Evolutionary conservation across 2,329 filamentous ascomycete genomes (phyloP), one percentile per base, ranked within the genome.

Genomic region (Fusarium napiforme): DNA sequence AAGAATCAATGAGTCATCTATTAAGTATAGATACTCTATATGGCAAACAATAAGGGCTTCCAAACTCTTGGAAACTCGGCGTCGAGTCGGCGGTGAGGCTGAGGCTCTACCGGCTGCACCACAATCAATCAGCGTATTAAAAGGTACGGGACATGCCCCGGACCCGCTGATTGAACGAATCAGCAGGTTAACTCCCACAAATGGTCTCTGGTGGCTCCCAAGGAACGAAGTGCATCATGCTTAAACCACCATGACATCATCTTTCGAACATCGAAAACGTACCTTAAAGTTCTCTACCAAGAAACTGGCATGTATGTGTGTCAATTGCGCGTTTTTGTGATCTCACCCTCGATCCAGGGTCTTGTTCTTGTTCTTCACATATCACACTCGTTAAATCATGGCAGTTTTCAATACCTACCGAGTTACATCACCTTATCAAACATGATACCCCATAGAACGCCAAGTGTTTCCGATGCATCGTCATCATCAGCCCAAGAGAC

Each of bases 241-340:
- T 67, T 60, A 1, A 53, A 53, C 53, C 40, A 67, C 46, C 21
- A 67, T 67, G 62, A 67, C 64, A 52, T 60, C 62, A 67, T 60
- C 14, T 5, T 37, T 26, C 5, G 9, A 30, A 8, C 10, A 28
- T 3, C 1, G 11, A 52, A 53, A 36, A n/a, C 12, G 16, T 18
- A 23, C 26, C 7, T n/a, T 5, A 23, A 5, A 18, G 4, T 9
- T 14, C 12, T 0, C 26, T 10, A 43, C 2, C 19, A 43, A 57
- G 34, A 10, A 46, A 10, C n/a, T n/a, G 8, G 14, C 1, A 6
- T 0, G 4, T 2, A 9, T 32, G 3, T 28, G n/a, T n/a, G 50
- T 40, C 11, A 40, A 12, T 23, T 9, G 18, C 9, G 23, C 5
- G 5, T 8, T 45, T 34, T 0, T 9, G 1, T 34, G n/a, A 4